Conservation (phyloP, 2,329 filamentous ascomycete genomes). For the Paecilomyces variotii region DNA sequence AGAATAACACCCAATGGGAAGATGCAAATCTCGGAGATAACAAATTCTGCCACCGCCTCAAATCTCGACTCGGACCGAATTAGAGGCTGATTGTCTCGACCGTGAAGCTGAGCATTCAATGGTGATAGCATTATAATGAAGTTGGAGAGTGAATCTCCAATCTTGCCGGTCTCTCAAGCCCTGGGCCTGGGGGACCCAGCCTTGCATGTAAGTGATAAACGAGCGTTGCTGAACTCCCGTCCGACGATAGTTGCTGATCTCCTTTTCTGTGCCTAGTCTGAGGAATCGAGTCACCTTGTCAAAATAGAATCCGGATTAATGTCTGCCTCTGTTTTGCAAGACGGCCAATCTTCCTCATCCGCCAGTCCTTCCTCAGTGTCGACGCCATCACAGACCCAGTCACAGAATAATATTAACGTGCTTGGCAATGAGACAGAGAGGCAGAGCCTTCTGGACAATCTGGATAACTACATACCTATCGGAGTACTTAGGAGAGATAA, state of each 20-base stretch:
- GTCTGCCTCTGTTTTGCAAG: background rate
- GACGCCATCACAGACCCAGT: background rate
- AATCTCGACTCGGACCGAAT: background rate
- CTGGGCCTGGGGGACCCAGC: background rate
- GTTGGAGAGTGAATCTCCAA: background rate
- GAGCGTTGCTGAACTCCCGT: background rate
- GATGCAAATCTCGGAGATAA: background rate
- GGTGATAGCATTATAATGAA: background rate
- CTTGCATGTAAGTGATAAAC: background rate
- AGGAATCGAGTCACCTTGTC: background rate
- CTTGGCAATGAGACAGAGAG: constrained; percentile 4
- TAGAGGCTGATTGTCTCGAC: background rate
- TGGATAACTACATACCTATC: constrained; percentile 21
- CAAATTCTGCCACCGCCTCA: background rate
- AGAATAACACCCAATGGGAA: background rate
- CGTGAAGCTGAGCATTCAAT: background rate
- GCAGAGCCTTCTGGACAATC: constrained; percentile 6
- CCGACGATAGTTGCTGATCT: background rate
- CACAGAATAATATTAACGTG: background rate
- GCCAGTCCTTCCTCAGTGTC: background rate
- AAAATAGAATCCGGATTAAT: background rate
- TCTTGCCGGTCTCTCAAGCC: background rate
- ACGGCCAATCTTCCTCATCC: background rate
- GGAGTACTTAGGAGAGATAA: constrained; percentile 19
- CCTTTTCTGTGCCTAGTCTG: background rate